Conservation (phyloP, 2,329 filamentous ascomycete species). For the Exophiala xenobiotica region DNA sequence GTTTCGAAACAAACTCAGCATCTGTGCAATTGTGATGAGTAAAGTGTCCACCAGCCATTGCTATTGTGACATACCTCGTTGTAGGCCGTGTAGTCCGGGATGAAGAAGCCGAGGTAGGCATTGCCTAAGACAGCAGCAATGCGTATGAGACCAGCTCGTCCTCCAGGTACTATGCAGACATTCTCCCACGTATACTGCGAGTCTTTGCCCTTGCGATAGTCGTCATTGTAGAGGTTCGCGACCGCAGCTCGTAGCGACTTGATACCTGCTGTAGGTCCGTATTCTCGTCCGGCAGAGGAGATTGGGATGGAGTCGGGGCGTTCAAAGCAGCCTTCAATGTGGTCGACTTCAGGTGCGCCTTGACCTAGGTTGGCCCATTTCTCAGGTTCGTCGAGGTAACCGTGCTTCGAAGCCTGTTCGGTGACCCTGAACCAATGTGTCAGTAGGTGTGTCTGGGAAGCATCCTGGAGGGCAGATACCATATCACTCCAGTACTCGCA, state of each 20-base stretch:
- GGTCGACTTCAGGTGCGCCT: slow-evolving; percentile 89
- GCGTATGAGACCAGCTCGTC: slow-evolving; percentile 85
- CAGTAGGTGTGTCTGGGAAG: background rate
- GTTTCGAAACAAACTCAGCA: slow-evolving; percentile 93
- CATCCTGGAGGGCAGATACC: slow-evolving; percentile 61
- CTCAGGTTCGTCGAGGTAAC: slow-evolving; percentile 77
- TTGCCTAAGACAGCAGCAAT: slow-evolving; percentile 94
- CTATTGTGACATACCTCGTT: slow-evolving; percentile 58
- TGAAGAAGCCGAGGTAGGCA: slow-evolving; percentile 89
- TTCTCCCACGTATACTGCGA: slow-evolving; percentile 97
- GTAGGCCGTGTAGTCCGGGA: slow-evolving; percentile 94
- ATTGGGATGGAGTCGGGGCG: slow-evolving; percentile 78
- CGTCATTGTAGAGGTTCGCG: slow-evolving; percentile 87
- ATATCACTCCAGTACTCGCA: slow-evolving; percentile 90
- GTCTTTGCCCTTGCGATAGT: slow-evolving; percentile 81
- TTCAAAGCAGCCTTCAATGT: slow-evolving; percentile 84
- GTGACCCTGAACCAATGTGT: slow-evolving; percentile 35
- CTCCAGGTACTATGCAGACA: slow-evolving; percentile 84
- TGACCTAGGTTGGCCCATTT: slow-evolving; percentile 92
- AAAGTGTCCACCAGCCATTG: background rate
- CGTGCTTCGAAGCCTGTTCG: slow-evolving; percentile 77
- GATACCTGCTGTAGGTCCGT: slow-evolving; percentile 91
- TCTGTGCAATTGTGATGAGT: slow-evolving; percentile 41
- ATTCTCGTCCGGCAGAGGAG: slow-evolving; percentile 76
- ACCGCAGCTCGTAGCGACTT: slow-evolving; percentile 86